Evolutionary conservation across 2,329 filamentous ascomycete genomes (phyloP), one percentile per base, ranked within the genome.

Genomic region (Tolypocladium ophioglossoides): DNA sequence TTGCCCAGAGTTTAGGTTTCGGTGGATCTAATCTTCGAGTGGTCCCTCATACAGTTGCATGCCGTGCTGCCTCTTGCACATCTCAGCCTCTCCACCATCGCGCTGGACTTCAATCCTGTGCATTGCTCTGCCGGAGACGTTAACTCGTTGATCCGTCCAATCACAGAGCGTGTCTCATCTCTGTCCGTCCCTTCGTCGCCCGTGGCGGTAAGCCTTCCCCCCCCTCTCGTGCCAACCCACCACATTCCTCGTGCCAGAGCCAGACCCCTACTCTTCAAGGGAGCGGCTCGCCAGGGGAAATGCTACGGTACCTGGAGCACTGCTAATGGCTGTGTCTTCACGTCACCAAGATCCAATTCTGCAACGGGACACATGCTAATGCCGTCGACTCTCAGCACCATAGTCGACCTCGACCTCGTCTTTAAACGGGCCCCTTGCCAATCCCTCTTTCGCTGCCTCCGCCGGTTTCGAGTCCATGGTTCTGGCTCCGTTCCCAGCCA

Each of bases 61-160:
- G 68, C 68, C 70, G 66, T 65, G 63, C 61, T 59, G 60, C 56
- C 48, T 56, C 57, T 58, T 62, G 66, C 68, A 68, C 68, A 67
- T 66, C 65, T 65, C 65, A 56, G 58, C 59, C 58, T 66, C 70
- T 71, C 69, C 66, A 70, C 71, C 67, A 68, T 70, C 68, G 69
- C 72, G 72, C 69, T 73, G 69, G 66, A 66, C 62, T 68, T 64
- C 62, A 64, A 66, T 66, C 64, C 67, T 72, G 68, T 72, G 70
- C 68, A 70, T 71, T 72, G 67, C 66, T 69, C 66, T 66, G 76
- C 79, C 76, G 80, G 79, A 83, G 78, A 81, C 79, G 78, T 83
- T 83, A 78, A 72, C 78, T 83, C 80, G 79, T 80, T 77, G 74
- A 76, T 82, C 76, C 79, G 75, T 75, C 74, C 67, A 66, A 67